Base-by-base conservation (phyloP, 169 alveolate genomes). In the Eimeria zaria region DNA sequence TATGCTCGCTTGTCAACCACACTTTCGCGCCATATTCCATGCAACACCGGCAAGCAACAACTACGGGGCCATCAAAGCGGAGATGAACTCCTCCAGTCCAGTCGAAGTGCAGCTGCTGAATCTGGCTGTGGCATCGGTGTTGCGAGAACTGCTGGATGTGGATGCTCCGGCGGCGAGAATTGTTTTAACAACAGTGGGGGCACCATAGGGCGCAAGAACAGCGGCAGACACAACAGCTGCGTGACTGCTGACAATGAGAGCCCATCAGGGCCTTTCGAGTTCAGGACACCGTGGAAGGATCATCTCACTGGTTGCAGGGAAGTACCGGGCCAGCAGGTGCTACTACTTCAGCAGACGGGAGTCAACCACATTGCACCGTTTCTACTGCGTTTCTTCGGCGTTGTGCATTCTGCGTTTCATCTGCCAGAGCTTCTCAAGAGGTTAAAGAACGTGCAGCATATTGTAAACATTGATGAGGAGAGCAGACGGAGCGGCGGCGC, bases 391-490 rank as follows among this genome's bases (percentile, higher is more conserved):
- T 81, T 30, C 30, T 81, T 44, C 71, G 69, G 90, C 24, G 14
- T 81, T 16, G 48, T 81, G 73, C 90, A 48, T 27, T 81, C 69
- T 30, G 51, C 69, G 67, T 73, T 81, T 51, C 90, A 48, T 20
- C 71, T 81, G 22, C 71, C 71, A 81, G 90, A 27, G 71, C 90
- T 81, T n/a, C 69, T 51, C 11, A 55, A 81, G 90, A 33, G 73
- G 9, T 55, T 51, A n/a, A 81, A 51, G 73, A 14, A 22, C 33
- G 53, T 30, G 90, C 90, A 39, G 39, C 90, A 51, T 30, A 53
- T 48, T 46, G 51, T 53, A 30, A n/a, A 33, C 22, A 36, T 9
- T 55, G 71, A 8, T n/a, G 71, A 33, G 3, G 73, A 9, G 51
- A 18, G 53, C 53, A 30, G 74, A 51, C 44, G 73, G 55, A 81